Percentiles rank a stretch among this genome's conserved stretches.
Conservation (phyloP, 805 yeast genomes). For the Spathaspora sp. region DNA sequence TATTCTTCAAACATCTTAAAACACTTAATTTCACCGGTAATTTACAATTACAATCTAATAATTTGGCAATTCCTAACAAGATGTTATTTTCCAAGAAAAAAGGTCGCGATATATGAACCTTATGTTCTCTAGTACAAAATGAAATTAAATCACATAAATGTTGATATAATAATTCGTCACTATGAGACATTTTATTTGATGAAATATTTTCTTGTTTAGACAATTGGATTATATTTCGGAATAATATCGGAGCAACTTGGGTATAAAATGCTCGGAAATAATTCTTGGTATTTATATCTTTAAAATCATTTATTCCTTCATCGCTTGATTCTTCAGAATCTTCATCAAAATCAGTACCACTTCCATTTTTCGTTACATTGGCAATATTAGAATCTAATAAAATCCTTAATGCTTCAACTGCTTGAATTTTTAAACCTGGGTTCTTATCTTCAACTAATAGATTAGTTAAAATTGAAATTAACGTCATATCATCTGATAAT, state of each 20-base stretch:
- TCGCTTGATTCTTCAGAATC: constrained; percentile 6
- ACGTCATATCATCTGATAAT: constrained; percentile 54
- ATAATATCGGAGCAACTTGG: constrained; percentile 57
- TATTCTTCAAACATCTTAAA: constrained; percentile 61
- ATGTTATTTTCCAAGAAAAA: constrained; percentile 62
- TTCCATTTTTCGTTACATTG: constrained; percentile 8
- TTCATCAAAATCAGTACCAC: neutral
- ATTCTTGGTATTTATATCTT: constrained; percentile 34
- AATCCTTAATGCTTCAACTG: constrained; percentile 76
- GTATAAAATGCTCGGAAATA: constrained; percentile 61
- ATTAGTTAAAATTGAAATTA: constrained; percentile 52
- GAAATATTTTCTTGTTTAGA: constrained; percentile 9
- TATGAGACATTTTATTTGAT: constrained; percentile 4
- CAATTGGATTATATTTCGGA: constrained; percentile 43
- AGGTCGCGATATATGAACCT: constrained; percentile 49
- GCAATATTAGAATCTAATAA: constrained; percentile 58
- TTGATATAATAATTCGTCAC: constrained; percentile 45
- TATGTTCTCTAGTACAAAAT: constrained; percentile 67
- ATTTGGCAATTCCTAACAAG: constrained; percentile 49
- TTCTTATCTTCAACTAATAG: constrained; percentile 60
- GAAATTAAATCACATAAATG: constrained; percentile 68
- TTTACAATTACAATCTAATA: constrained; percentile 42
- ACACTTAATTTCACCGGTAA: constrained; percentile 63
- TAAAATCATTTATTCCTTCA: constrained; percentile 15
- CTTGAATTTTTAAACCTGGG: constrained; percentile 75